A percentile compares a stretch with the other conserved stretches of the same genome.
Conservation (phyloP, 768 basidiomycete species). For the Leccinum barrowsii region DNA sequence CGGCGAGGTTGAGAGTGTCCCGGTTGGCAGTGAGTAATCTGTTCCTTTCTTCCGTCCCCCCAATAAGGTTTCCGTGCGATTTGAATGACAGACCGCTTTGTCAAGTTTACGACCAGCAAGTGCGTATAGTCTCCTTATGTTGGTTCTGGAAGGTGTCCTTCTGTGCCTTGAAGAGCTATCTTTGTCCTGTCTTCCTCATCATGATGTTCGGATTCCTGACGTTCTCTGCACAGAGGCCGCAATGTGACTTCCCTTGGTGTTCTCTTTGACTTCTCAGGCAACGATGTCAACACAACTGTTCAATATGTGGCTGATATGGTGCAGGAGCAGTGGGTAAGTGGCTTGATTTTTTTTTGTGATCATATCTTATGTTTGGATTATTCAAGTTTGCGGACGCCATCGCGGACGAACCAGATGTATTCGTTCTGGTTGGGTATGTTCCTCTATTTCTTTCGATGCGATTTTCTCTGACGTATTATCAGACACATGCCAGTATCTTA, state of each 20-base stretch:
- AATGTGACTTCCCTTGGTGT: conserved; percentile 79
- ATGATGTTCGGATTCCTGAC: neutral
- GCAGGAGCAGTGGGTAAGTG: conserved; percentile 67
- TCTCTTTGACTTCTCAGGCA: conserved; percentile 71
- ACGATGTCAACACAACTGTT: conserved; percentile 68
- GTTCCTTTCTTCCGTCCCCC: conserved; percentile 4
- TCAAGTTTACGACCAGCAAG: conserved; percentile 74
- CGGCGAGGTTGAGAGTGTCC: conserved; percentile 36
- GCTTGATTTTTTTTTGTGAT: neutral
- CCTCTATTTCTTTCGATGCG: neutral
- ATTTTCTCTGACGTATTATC: neutral
- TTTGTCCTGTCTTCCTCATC: neutral
- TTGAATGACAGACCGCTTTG: conserved; percentile 45
- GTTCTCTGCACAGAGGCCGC: conserved; percentile 44
- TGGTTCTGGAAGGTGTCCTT: neutral
- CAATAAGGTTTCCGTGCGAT: conserved; percentile 33
- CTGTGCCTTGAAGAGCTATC: neutral
- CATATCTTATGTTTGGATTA: neutral
- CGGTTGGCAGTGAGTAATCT: conserved; percentile 39
- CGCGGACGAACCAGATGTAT: conserved; percentile 76
- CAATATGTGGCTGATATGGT: conserved; percentile 74
- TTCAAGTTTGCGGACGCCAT: conserved; percentile 74
- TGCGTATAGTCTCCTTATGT: conserved; percentile 31
- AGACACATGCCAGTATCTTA: conserved; percentile 82
- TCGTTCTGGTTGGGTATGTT: conserved; percentile 62